Evolutionary conservation across 768 basidiomycete genomes (phyloP), one percentile per base, ranked within the genome.

Genomic region (Kwoniella heveanensis): DNA sequence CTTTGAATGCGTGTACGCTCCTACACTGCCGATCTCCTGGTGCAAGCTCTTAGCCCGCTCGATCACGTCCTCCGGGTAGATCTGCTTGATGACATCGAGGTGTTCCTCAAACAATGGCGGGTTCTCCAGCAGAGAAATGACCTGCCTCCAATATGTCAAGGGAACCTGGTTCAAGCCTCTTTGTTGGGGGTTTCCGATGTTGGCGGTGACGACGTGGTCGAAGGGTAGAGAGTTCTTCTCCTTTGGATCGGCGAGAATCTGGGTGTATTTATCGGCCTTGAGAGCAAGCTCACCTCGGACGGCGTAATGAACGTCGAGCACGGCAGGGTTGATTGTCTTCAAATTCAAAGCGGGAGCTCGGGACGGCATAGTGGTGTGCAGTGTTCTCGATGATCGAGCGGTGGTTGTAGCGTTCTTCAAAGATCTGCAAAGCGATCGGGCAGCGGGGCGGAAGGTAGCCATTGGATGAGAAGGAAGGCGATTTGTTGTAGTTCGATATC

Each of bases 121-220:
- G 83, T 90, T 98, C 73, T 99, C 95, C 80, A 89, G 88, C 65
- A 99, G 82, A 2, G 92, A 90, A 54, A 92, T 90, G 60, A 97
- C 86, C 88, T 98, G 95, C 59, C 95, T 84, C 63, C 87, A 85
- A 78, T 91, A 98, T 4, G 95, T 96, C 65, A 98, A 86, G 1
- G 94, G 91, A 5, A 88, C 86, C 78, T 99, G 95, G 80, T 97
- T 88, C 57, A 99, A 84, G 0, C 93, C 93, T 71, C 88, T 88
- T 81, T 97, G 94, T 81, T 99, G 95, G 0, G 96, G 95, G 76
- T 99, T 98, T 10, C 95, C 95, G 64, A 99, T 99, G 82, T 98
- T 99, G 65, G 92, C 91, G 27, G 87, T 89, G 79, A 96, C 95
- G 80, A 98, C 84, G 71, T 86, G 86, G 78, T 87, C 85, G 81